These are phyloP conservation scores for Rubroboletus pulcherrimus DNA, from an alignment of 768 basidiomycete genomes.

Conservation along the genomic window DNA sequence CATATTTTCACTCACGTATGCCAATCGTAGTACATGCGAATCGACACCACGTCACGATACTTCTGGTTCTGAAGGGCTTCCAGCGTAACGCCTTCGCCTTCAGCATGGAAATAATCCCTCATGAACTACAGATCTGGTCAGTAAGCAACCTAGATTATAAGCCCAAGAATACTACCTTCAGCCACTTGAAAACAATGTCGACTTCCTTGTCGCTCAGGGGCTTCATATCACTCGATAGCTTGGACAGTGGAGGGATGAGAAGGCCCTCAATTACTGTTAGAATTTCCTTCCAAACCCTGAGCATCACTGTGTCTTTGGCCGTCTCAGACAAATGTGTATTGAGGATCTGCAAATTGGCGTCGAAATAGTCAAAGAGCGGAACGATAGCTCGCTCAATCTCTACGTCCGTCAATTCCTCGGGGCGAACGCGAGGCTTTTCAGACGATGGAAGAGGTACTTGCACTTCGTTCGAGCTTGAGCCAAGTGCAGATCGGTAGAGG, in stretches of 20 bases:
- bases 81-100: slow-evolving; percentile 85
- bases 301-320: slow-evolving; percentile 90
- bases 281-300: slow-evolving; percentile 94
- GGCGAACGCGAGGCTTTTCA: slow-evolving; percentile 75
- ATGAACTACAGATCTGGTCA: slow-evolving; percentile 59
- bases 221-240: slow-evolving; percentile 84
- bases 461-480: slow-evolving; percentile 62
- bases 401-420: slow-evolving; percentile 83
- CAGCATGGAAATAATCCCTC: slow-evolving; percentile 91
- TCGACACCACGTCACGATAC: slow-evolving; percentile 85
- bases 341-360: slow-evolving; percentile 85
- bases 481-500: slow-evolving; percentile 76
- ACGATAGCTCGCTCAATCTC: slow-evolving; percentile 93
- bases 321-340: slow-evolving; percentile 82
- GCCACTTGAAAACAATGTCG: slow-evolving; percentile 98
- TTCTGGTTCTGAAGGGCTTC: slow-evolving; percentile 90
- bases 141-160: background rate
- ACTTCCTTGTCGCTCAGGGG: slow-evolving; percentile 93
- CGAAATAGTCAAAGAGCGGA: slow-evolving; percentile 94
- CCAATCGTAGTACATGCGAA: slow-evolving; percentile 96
- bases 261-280: slow-evolving; percentile 79
- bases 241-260: slow-evolving; percentile 87
- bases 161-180: slow-evolving; percentile 56
- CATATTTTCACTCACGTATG: slow-evolving; percentile 57
- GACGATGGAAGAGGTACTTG: slow-evolving; percentile 70